phyloP scores from a whole-genome alignment of 352 stramenopile genomes.

The Thalassiosira livingstoniorum region DNA sequence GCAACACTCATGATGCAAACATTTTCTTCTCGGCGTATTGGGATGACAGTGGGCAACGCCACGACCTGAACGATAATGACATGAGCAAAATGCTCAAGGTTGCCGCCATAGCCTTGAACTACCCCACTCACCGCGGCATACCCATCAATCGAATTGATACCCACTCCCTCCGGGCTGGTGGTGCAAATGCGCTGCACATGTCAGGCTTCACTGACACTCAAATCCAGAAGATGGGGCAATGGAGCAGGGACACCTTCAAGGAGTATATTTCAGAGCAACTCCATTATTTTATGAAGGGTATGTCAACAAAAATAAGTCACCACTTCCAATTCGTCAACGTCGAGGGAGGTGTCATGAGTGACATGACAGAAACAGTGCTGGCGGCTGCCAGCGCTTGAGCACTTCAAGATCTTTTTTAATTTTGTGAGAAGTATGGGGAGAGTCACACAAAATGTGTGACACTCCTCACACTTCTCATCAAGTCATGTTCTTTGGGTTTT shows the following conservation, averaged over 20 bases:
- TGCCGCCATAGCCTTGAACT: neutral
- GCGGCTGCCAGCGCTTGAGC: no score
- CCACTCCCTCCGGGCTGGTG: neutral
- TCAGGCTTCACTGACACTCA: neutral
- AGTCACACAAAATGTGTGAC: no score
- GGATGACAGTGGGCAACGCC: neutral
- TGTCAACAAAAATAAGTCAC: neutral
- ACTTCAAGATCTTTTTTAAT: no score
- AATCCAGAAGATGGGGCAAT: slow-evolving; percentile 3
- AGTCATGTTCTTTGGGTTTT: no score
- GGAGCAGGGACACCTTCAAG: slow-evolving; percentile 15
- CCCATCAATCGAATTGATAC: neutral
- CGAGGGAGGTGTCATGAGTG: neutral
- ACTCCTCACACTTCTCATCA: no score
- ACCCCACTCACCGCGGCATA: neutral
- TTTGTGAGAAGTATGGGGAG: no score
- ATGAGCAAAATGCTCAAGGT: neutral
- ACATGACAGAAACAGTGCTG: neutral
- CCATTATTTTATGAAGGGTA: neutral
- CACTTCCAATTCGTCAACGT: neutral
- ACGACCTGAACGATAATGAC: slow-evolving; percentile 1
- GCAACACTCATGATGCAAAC: neutral
- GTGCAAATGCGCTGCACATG: neutral
- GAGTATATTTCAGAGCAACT: slow-evolving; percentile 15
- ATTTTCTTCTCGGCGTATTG: neutral